Conservation (phyloP, 306 rosid genomes). For the Lathyrus tuberosus region DNA sequence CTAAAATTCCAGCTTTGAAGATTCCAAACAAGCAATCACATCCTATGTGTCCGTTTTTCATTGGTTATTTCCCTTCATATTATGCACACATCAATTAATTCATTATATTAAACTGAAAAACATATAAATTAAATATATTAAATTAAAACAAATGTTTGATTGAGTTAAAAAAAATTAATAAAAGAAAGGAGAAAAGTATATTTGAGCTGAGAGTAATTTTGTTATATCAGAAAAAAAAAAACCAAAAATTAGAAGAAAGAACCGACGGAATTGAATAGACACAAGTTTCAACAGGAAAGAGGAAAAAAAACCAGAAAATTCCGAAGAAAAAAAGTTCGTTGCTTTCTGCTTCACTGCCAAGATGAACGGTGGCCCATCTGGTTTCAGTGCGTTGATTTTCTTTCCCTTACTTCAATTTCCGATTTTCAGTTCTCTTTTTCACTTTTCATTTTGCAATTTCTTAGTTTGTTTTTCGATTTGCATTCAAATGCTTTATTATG, state of each 20-base stretch:
- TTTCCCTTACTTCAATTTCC: constrained; percentile 1
- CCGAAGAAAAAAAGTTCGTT: constrained; percentile 40
- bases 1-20: neutral
- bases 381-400: constrained; percentile 73
- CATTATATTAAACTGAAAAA: too few relatives aligned
- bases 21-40: neutral
- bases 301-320: neutral
- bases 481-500: constrained; percentile 39
- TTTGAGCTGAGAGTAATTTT: neutral
- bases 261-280: neutral
- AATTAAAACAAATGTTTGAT: too few relatives aligned
- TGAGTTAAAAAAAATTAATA: neutral
- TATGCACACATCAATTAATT: neutral
- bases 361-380: constrained; percentile 99
- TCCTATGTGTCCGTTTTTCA: neutral
- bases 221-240: neutral
- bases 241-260: constrained; percentile 13
- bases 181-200: neutral
- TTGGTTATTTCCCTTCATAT: neutral
- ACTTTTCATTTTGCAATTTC: neutral
- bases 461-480: constrained; percentile 24
- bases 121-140: too few relatives aligned
- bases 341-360: constrained; percentile 55
- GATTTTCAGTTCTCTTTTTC: neutral
- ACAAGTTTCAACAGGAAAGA: neutral